A percentile compares a stretch with the other conserved stretches of the same genome.
phyloP scores from a whole-genome alignment of 768 basidiomycete species.

The Lactarius sanguifluus region DNA sequence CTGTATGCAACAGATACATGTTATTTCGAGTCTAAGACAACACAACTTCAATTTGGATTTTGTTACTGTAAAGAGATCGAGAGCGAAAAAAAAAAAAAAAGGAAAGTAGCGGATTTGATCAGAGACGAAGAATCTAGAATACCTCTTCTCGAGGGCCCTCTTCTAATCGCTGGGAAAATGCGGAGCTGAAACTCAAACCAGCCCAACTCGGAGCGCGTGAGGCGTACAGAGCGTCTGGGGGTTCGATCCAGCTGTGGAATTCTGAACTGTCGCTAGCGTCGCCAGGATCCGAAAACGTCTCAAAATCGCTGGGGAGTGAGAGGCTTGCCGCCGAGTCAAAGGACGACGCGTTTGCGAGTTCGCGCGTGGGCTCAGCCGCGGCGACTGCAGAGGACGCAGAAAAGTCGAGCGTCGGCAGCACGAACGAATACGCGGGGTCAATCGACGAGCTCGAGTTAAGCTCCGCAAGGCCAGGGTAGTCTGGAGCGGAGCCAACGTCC shows the following conservation, averaged over 20 bases:
- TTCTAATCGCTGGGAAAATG: constrained; percentile 36
- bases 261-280: constrained; percentile 28
- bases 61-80: not conserved
- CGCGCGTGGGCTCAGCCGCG: constrained; percentile 19
- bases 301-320: constrained; percentile 9
- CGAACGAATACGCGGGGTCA: constrained; percentile 65
- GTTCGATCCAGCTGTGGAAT: constrained; percentile 27
- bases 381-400: constrained; percentile 47
- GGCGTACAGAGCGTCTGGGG: constrained; percentile 19
- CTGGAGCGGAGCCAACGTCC: constrained; percentile 24
- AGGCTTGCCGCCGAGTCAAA: constrained; percentile 16
- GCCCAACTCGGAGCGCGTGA: constrained; percentile 29
- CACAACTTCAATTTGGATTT: not conserved
- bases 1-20: not conserved
- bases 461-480: constrained; percentile 15
- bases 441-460: constrained; percentile 31
- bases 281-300: constrained; percentile 12
- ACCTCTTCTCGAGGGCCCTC: constrained; percentile 32
- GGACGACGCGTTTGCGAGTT: constrained; percentile 6
- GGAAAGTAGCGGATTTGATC: not conserved
- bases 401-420: constrained; percentile 77
- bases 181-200: constrained; percentile 45
- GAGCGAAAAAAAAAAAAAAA: not conserved
- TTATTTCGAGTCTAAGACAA: not conserved
- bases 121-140: constrained; percentile 26